phyloP scores from a whole-genome alignment of 306 rosid genomes.

The Aeschynomene evenia region DNA sequence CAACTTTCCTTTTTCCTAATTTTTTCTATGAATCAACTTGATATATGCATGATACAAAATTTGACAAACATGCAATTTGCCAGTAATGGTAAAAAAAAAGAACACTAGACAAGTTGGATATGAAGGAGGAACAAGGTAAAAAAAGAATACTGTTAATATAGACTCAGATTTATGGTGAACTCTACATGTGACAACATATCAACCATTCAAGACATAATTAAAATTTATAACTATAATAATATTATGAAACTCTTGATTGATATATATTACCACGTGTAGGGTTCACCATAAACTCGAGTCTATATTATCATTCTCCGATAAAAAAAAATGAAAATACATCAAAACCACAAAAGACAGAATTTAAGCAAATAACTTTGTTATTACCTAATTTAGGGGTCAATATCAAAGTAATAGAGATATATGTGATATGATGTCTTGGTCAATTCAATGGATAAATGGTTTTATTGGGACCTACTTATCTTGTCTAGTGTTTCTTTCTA shows the following conservation, averaged over 20 bases:
- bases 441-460: slow-evolving; percentile 19
- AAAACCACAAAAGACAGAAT: slow-evolving; percentile 33
- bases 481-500: slow-evolving; percentile 26
- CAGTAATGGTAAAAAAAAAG: background rate
- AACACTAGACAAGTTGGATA: background rate
- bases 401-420: background rate
- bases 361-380: slow-evolving; percentile 6
- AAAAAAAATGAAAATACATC: background rate
- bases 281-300: too few species aligned
- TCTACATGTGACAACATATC: too few species aligned
- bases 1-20: background rate
- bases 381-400: slow-evolving; percentile 26
- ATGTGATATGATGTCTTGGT: background rate
- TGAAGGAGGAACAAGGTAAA: slow-evolving; percentile 2
- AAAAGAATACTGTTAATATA: too few species aligned
- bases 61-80: background rate
- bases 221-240: too few species aligned
- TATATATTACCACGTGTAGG: too few species aligned
- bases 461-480: slow-evolving; percentile 42
- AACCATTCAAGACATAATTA: too few species aligned
- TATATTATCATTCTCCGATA: too few species aligned
- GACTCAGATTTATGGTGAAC: too few species aligned
- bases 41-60: background rate
- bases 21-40: background rate
- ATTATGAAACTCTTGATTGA: too few species aligned